Evolutionary conservation across 371 early-diverging fungal species (phyloP).

Genomic region (Actinomortierella wolfii): DNA sequence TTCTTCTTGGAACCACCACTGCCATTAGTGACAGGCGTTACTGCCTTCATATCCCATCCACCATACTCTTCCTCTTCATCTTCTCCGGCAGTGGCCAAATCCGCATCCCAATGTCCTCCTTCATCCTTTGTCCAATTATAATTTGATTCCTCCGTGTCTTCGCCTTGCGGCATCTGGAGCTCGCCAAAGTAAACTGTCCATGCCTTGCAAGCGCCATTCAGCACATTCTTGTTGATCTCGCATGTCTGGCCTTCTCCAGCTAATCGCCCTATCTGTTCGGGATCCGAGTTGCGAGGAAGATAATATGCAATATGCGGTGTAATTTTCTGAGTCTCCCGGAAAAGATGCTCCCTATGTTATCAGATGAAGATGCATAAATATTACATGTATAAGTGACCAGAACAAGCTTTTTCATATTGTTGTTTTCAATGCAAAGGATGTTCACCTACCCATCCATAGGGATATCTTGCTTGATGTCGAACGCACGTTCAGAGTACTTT

Average conservation of each 20-base stretch:
- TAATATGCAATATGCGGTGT: slow-evolving; percentile 82
- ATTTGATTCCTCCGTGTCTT: not conserved
- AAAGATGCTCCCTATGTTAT: slow-evolving; percentile 59
- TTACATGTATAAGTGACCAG: too few relatives aligned
- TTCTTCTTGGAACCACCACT: slow-evolving; percentile 8
- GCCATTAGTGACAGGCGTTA: not conserved
- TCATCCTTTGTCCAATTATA: slow-evolving; percentile 1
- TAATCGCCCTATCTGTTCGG: slow-evolving; percentile 53
- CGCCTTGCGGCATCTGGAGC: slow-evolving; percentile 4
- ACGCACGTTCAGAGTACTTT: slow-evolving; percentile 44
- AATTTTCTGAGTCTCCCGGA: slow-evolving; percentile 64
- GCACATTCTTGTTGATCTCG: slow-evolving; percentile 35
- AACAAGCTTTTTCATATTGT: too few relatives aligned
- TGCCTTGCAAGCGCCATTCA: slow-evolving; percentile 37
- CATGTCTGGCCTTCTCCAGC: slow-evolving; percentile 19
- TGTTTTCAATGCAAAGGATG: too few relatives aligned
- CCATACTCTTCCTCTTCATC: slow-evolving; percentile 7
- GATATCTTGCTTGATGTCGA: slow-evolving; percentile 75
- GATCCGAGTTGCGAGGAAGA: slow-evolving; percentile 82
- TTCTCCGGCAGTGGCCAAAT: not conserved
- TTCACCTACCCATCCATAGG: slow-evolving; percentile 63
- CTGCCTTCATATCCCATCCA: not conserved
- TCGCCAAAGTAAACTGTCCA: slow-evolving; percentile 46
- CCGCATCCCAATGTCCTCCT: slow-evolving; percentile 1
- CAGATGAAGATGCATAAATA: not conserved